Base-by-base conservation (phyloP, 352 stramenopile species). In the Peronosclerospora sorghi region DNA sequence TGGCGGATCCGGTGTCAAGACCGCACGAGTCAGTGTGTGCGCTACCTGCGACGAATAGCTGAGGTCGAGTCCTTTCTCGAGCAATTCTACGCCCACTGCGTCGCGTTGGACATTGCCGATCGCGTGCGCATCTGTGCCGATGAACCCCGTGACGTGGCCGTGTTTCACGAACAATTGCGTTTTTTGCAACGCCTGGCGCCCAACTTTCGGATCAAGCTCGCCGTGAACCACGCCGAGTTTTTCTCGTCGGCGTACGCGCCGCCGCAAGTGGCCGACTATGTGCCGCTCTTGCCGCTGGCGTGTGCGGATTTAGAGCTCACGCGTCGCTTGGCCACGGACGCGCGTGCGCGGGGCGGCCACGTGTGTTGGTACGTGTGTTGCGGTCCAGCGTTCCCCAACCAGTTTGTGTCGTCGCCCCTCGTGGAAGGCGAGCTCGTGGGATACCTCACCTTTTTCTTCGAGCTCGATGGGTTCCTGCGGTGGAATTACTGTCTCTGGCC, bases 351-450 rank as follows among this genome's bases (percentile, higher is more conserved):
- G 26, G 56, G 68, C 27, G 76, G 76, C 12, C 69, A 68, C 35
- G 66, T 86, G 14, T 73, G 71, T 52, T 88, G 76, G 76, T 88
- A 88, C 30, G 76, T 88, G n/a, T 88, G 76, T 48, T 88, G 76
- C 38, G 65, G 54, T 0, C 76, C 76, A 35, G 40, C 45, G 5
- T 88, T 76, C 24, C 76, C 73, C 8, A 88, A 88, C 49, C 71
- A 86, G 49, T 88, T 88, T 29, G 73, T 88, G 35, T 84, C 69
- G 0, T 88, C 76, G 13, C 74, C 76, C 38, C 56, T 86, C 8
- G 52, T 78, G 2, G 76, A 88, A 52, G 68, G 73, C 12, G 72
- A 86, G 45, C 63, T 88, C 52, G 59, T 88, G 19, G 76, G 73
- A 24, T 88, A 75, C 45, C 50, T 88, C 18, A 88, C 76, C 9